Evolutionary conservation across 31 red algal genomes (phyloP).

Genomic region (Pterothamnion heteromorphum): DNA sequence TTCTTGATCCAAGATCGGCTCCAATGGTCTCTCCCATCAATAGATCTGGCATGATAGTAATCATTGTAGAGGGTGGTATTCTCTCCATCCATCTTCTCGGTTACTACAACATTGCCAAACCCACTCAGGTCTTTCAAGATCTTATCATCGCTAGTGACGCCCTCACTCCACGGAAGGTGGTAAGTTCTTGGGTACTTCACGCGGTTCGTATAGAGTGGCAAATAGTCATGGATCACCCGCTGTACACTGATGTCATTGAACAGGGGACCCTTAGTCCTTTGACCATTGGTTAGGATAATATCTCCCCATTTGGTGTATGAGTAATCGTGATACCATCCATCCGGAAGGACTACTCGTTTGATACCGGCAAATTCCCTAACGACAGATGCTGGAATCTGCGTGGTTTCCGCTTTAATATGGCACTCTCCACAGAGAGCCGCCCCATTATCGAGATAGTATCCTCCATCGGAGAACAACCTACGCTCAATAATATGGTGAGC

Average conservation of each 20-base stretch:
- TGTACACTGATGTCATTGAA: neutral
- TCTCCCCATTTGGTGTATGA: conserved; percentile 7
- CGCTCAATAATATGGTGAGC: neutral
- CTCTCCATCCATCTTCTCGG: conserved; percentile 30
- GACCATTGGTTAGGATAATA: neutral
- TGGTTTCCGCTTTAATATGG: neutral
- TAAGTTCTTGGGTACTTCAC: conserved; percentile 20
- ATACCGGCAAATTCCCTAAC: neutral
- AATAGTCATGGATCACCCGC: neutral
- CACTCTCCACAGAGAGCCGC: neutral
- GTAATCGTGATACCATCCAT: neutral
- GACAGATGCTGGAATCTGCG: neutral
- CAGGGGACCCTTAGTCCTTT: neutral
- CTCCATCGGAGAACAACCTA: neutral
- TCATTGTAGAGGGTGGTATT: conserved; percentile 24
- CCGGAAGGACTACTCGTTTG: neutral
- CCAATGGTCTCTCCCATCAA: conserved; percentile 5
- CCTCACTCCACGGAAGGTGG: neutral
- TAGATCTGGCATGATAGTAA: conserved; percentile 12
- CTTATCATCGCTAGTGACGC: conserved; percentile 25
- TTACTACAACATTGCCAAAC: conserved; percentile 5
- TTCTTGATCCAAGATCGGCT: conserved; percentile 9
- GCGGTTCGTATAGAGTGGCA: neutral
- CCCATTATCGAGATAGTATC: conserved; percentile 6
- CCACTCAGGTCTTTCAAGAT: neutral